Evolutionary conservation across 2,329 filamentous ascomycete species (phyloP).

Genomic region (Pyrenophora graminea): DNA sequence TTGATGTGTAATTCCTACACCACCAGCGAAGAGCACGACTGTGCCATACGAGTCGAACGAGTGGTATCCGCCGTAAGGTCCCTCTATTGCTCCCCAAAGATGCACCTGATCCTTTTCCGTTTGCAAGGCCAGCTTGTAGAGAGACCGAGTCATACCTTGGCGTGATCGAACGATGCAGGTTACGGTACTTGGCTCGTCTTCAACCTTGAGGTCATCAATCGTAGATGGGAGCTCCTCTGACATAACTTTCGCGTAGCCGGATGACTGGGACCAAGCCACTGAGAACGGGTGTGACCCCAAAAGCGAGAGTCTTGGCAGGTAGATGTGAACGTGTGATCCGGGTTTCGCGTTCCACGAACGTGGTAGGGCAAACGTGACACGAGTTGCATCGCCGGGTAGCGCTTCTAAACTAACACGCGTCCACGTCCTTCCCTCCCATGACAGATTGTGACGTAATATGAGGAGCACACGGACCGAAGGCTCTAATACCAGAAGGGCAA

Average conservation of each 20-base stretch:
- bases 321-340: slow-evolving; percentile 75
- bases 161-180: slow-evolving; percentile 80
- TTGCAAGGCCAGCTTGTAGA: slow-evolving; percentile 68
- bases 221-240: slow-evolving; percentile 32
- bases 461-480: slow-evolving; percentile 61
- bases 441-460: slow-evolving; percentile 68
- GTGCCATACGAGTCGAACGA: slow-evolving; percentile 88
- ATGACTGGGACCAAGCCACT: slow-evolving; percentile 71
- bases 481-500: slow-evolving; percentile 66
- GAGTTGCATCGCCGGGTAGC: slow-evolving; percentile 71
- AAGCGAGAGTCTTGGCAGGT: slow-evolving; percentile 69
- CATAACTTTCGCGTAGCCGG: slow-evolving; percentile 18
- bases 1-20: slow-evolving; percentile 91
- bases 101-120: slow-evolving; percentile 56
- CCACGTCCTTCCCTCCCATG: slow-evolving; percentile 61
- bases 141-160: slow-evolving; percentile 78
- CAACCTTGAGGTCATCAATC: slow-evolving; percentile 49
- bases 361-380: slow-evolving; percentile 70
- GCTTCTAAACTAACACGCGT: slow-evolving; percentile 61
- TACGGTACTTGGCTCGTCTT: slow-evolving; percentile 49
- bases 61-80: slow-evolving; percentile 76
- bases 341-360: slow-evolving; percentile 71
- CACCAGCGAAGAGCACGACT: slow-evolving; percentile 81
- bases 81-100: slow-evolving; percentile 76
- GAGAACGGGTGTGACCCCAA: slow-evolving; percentile 78